Evolutionary conservation across 2,329 filamentous ascomycete genomes (phyloP), one percentile per base, ranked within the genome.

Genomic region (Fusarium robinianum): DNA sequence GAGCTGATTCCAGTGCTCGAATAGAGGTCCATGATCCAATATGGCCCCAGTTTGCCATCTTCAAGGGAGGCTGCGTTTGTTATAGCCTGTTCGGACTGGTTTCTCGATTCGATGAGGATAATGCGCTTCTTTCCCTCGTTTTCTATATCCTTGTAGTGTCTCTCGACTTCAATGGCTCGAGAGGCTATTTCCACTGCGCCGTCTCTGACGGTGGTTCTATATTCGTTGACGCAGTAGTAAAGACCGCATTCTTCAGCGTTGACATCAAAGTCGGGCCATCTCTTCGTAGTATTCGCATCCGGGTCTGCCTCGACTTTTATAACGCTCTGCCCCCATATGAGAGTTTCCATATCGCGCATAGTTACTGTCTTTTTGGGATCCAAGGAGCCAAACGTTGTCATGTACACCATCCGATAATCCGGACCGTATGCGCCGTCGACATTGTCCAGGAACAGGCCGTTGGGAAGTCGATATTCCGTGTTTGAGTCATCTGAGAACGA

Each of bases 1-100:
- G 39, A 45, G 12, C 51, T 54, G 16, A 49, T 51, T 3, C 51
- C 48, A 6, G n/a, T n/a, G n/a, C n/a, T n/a, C n/a, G n/a, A n/a
- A n/a, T n/a, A n/a, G n/a, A n/a, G n/a, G n/a, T n/a, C n/a, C n/a
- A n/a, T n/a, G n/a, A n/a, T n/a, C n/a, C n/a, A n/a, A n/a, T n/a
- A n/a, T n/a, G n/a, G n/a, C n/a, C n/a, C n/a, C n/a, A n/a, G n/a
- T n/a, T n/a, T n/a, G n/a, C n/a, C n/a, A n/a, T n/a, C n/a, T 14
- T 38, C 23, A 5, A 46, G 23, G 39, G 48, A 40, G 9, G 11
- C 24, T 7, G 29, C 33, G 3, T 7, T 10, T 10, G 45, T 35
- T 8, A 39, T 19, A 6, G 49, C 30, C 9, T 49, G 40, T n/a
- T 37, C 4, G 2, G 46, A 42, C 10, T 51, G 36, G 32, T 49